Base-by-base conservation (phyloP, 202 grass and related monocot genomes). In the Saccharum hybrid region DNA sequence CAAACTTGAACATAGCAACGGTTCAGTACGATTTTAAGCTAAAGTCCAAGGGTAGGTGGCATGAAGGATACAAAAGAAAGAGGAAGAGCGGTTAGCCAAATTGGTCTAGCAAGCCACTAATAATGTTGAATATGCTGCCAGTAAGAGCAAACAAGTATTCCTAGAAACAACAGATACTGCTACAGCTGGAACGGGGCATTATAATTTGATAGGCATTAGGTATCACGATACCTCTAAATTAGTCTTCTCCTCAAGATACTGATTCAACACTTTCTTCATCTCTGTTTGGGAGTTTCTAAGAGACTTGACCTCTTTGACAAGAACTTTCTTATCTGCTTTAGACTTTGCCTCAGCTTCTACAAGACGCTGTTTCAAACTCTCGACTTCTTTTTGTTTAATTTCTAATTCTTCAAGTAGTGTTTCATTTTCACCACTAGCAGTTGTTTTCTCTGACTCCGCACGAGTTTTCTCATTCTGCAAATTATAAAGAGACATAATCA, bases 281-380 rank as follows among this genome's bases (percentile, higher is more conserved):
- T 99, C 96, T 11, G 78, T 79, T 91, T 99, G 89, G 68, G 96
- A 96, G 72, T 85, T 99, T 61, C 96, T 92, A 82, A 99, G 93
- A 72, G 82, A 91, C 72, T 92, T 99, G 67, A 99, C 96, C 80
- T 99, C 96, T 86, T 94, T 99, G 82, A 90, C 76, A 81, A 99
- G 96, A 76, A 99, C 91, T 85, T 99, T 99, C 45, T 88, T 88
- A 83, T 99, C 96, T 72, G 88, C 72, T 93, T 96, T 99, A 63
- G 93, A 99, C 77, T 99, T 99, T 66, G 85, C 75, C 79, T 96
- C 93, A 64, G 92, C 70, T 86, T 96, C 96, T 91, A 75, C 91
- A 49, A 99, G 72, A 59, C 82, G 84, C 14, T 75, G 91, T 72
- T 82, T 81, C 89, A 94, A 88, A 64, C 56, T 96, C 42, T 86